Conservation (phyloP, 2,329 filamentous ascomycete genomes). For the Ceratocystis ficicola region DNA sequence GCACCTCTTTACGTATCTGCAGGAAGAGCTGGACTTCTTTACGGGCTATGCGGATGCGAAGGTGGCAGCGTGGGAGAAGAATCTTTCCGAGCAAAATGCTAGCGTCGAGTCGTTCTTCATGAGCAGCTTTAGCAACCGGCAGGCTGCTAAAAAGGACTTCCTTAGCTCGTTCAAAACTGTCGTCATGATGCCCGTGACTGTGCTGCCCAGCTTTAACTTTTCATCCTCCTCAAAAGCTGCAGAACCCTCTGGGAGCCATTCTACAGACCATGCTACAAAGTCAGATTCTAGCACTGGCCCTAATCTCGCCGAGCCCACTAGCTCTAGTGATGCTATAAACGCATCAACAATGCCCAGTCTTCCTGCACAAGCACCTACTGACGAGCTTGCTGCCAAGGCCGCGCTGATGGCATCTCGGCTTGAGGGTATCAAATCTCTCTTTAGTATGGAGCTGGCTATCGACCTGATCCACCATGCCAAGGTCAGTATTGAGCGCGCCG, state of each 20-base stretch:
- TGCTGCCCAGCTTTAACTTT: slow-evolving; percentile 49
- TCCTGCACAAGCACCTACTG: slow-evolving; percentile 61
- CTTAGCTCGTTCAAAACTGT: slow-evolving; percentile 95
- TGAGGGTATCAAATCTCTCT: slow-evolving; percentile 87
- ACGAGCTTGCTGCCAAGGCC: slow-evolving; percentile 91
- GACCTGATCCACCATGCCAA: slow-evolving; percentile 83
- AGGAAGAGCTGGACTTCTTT: slow-evolving; percentile 83
- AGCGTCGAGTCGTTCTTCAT: slow-evolving; percentile 89
- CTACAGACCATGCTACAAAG: background rate
- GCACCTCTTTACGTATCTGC: slow-evolving; percentile 84
- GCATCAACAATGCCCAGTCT: slow-evolving; percentile 4
- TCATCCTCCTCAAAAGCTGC: slow-evolving; percentile 13
- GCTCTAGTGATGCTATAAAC: background rate
- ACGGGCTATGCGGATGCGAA: slow-evolving; percentile 61
- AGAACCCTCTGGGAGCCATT: background rate
- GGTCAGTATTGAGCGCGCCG: slow-evolving; percentile 70
- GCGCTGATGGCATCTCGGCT: slow-evolving; percentile 90
- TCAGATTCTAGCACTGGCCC: background rate
- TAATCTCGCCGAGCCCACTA: background rate
- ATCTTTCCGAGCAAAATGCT: slow-evolving; percentile 80
- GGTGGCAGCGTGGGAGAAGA: slow-evolving; percentile 80
- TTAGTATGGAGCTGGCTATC: slow-evolving; percentile 90
- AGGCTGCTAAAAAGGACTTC: slow-evolving; percentile 94
- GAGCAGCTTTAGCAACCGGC: slow-evolving; percentile 74
- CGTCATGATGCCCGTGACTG: slow-evolving; percentile 96